Evolutionary conservation across 768 basidiomycete species (phyloP), one percentile per base, ranked within the genome.

Genomic region (Pholiota microspora): DNA sequence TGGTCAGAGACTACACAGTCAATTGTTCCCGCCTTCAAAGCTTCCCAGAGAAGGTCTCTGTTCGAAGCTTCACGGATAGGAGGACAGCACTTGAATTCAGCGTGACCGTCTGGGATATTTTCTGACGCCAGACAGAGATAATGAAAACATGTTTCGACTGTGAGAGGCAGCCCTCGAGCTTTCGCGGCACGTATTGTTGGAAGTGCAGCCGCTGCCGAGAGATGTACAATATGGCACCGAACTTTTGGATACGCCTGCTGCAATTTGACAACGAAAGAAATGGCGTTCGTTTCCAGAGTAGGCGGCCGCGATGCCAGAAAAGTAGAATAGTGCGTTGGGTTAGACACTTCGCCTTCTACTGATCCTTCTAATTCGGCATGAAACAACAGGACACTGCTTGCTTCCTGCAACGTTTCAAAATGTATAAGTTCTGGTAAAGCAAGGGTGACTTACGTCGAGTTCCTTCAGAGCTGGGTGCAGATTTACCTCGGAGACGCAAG

Each of bases 111-210:
- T 4, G 92, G 92, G 54, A 97, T 87, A 45, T 82, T 71, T 51
- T 84, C 80, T 0, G 93, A 79, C 35, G 81, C 75, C 7, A 97
- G 81, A 61, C 85, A 85, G 18, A 98, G 83, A 73, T 99, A 99
- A 70, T 99, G 96, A 73, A 96, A 98, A 70, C 95, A 98, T 0
- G 96, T 99, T 76, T 99, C 96, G 47, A 94, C 92, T 0, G 94
- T 93, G 49, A 99, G 73, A 7, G 86, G 85, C 29, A 84, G 70
- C 0, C 88, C 84, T 1, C 80, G 72, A 1, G 73, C 67, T 62
- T 78, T 85, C 3, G 94, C 94, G 45, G 80, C 75, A 36, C 83
- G 82, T 56, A 98, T 84, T 34, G 83, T 60, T 2, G 88, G 90
- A 16, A 99, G 81, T 4, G 94, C 92, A 18, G 79, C 75, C 4